Evolutionary conservation across 331 rosid genomes (phyloP).

Genomic region (Rosa hybrid): DNA sequence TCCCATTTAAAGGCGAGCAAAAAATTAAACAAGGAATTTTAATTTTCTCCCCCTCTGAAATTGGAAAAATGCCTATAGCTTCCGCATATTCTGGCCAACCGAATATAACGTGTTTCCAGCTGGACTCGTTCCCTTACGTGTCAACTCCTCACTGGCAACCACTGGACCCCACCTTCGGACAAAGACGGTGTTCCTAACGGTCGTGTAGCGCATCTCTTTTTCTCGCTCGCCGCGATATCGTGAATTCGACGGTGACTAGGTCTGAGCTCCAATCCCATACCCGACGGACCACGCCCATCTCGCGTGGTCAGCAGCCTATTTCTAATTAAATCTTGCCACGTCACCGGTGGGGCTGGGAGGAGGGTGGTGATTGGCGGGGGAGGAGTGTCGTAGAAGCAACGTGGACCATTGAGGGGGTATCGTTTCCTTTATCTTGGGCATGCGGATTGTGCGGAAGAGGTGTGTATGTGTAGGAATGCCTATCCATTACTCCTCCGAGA

Average conservation of each 20-base stretch:
- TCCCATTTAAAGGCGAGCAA: slow-evolving; percentile 32
- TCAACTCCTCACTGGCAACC: slow-evolving; percentile 8
- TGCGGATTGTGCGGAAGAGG: slow-evolving; percentile 3
- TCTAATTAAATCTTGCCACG: background rate
- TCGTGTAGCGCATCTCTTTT: slow-evolving; percentile 27
- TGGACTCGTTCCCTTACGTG: slow-evolving; percentile 12
- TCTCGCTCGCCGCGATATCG: slow-evolving; percentile 10
- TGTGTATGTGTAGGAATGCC: slow-evolving; percentile 6
- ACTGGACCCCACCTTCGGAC: slow-evolving; percentile 20
- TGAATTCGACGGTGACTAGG: slow-evolving; percentile 23
- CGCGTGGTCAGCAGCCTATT: background rate
- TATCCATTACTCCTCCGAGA: slow-evolving; percentile 7
- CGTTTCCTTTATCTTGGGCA: slow-evolving; percentile 15
- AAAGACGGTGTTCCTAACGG: slow-evolving; percentile 43
- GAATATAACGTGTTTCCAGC: slow-evolving; percentile 34
- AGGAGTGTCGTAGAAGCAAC: slow-evolving; percentile 33
- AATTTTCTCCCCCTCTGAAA: background rate
- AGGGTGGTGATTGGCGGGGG: background rate
- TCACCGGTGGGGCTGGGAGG: background rate
- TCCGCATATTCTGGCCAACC: slow-evolving; percentile 46
- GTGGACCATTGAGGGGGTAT: background rate
- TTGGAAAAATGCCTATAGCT: slow-evolving; percentile 20
- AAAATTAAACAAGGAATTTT: background rate
- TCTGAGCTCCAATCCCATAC: background rate
- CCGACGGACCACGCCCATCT: background rate